phyloP scores from a whole-genome alignment of 768 basidiomycete species.

The Amanita inopinata region DNA sequence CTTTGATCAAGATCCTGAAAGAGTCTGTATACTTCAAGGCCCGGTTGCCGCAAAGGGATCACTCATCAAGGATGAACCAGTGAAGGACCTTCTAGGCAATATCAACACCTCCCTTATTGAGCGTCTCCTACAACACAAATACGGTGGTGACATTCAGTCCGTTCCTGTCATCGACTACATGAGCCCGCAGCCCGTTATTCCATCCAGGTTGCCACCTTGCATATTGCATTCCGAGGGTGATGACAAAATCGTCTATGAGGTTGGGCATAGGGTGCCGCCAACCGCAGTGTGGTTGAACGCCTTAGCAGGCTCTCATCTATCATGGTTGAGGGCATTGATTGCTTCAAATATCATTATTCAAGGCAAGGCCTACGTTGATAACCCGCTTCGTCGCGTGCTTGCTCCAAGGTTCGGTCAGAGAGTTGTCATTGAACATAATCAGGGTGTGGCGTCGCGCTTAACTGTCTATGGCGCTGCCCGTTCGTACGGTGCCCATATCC shows the following conservation, averaged over 20 bases:
- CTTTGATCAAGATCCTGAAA: conserved; percentile 97
- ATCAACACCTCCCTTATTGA: conserved; percentile 71
- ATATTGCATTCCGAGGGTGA: conserved; percentile 33
- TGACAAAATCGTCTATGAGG: conserved; percentile 36
- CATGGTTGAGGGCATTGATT: conserved; percentile 82
- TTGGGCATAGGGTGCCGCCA: conserved; percentile 47
- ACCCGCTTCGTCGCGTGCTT: conserved; percentile 82
- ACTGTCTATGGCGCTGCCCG: conserved; percentile 71
- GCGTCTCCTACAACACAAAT: conserved; percentile 70
- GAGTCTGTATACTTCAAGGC: conserved; percentile 95
- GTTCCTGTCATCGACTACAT: conserved; percentile 86
- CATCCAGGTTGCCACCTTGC: conserved; percentile 23
- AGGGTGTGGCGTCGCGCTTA: conserved; percentile 45
- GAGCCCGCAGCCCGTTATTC: conserved; percentile 30
- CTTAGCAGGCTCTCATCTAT: conserved; percentile 72
- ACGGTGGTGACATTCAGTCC: conserved; percentile 61
- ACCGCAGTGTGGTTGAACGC: conserved; percentile 70
- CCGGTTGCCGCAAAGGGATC: conserved; percentile 91
- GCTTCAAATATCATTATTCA: conserved; percentile 79
- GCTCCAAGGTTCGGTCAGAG: conserved; percentile 74
- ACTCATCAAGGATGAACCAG: conserved; percentile 83
- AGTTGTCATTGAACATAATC: conserved; percentile 47
- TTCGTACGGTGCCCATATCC: conserved; percentile 64
- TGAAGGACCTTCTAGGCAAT: conserved; percentile 85
- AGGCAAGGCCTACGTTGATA: conserved; percentile 76